A percentile compares a stretch with the other conserved stretches of the same genome.
phyloP scores from a whole-genome alignment of 495 filamentous ascomycete genomes.

The Annulohypoxylon maeteangense region DNA sequence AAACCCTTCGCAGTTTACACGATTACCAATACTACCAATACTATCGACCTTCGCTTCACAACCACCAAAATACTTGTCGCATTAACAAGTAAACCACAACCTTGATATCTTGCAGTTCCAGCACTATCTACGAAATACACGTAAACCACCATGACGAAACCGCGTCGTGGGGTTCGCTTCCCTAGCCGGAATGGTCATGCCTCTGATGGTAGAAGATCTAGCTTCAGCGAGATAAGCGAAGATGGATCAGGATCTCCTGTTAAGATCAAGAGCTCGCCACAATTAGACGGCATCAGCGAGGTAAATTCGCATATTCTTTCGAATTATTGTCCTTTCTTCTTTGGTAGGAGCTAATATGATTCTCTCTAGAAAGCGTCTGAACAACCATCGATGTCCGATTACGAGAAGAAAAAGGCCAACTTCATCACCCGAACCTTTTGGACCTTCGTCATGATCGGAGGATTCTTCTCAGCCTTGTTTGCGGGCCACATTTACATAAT shows the following conservation, averaged over 20 bases:
- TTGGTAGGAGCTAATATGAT: conserved; percentile 21
- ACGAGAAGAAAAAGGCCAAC: conserved; percentile 98
- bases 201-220: conserved; percentile 68
- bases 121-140: background rate
- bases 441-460: conserved; percentile 96
- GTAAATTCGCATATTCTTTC: conserved; percentile 31
- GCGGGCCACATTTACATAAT: conserved; percentile 98
- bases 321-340: too few species aligned
- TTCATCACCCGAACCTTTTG: conserved; percentile 98
- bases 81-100: conserved; percentile 2
- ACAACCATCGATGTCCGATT: conserved; percentile 67
- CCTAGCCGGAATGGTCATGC: conserved; percentile 68
- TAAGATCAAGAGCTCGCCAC: conserved; percentile 56
- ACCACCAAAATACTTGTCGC: conserved; percentile 17
- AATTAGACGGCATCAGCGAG: conserved; percentile 53
- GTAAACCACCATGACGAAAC: conserved; percentile 70
- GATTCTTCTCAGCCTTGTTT: conserved; percentile 91
- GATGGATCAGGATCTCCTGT: conserved; percentile 66
- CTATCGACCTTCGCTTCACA: background rate
- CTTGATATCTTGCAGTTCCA: background rate
- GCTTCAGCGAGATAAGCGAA: conserved; percentile 85
- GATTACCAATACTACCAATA: conserved; percentile 1
- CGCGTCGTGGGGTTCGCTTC: conserved; percentile 86
- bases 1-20: conserved; percentile 6
- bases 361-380: conserved; percentile 47